These are phyloP conservation scores for Scheffersomyces parashehatae DNA, from an alignment of 1,139 yeast genomes.

Conservation along the genomic window DNA sequence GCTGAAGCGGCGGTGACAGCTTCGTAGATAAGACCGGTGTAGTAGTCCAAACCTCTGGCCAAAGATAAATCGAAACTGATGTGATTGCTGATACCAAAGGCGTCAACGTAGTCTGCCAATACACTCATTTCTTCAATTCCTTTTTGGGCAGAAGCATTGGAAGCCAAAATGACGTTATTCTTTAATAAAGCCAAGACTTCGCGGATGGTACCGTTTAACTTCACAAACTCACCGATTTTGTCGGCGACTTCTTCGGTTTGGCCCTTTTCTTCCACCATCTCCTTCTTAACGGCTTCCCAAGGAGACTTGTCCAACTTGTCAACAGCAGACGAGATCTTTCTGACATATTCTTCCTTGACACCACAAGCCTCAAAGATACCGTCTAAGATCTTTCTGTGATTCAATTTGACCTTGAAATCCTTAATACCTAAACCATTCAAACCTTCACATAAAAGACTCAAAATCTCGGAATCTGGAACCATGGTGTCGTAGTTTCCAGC, in stretches of 20 bases:
- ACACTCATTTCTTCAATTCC: conserved; percentile 82
- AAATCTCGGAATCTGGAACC: conserved; percentile 94
- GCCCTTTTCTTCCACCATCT: conserved; percentile 86
- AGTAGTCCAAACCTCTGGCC: conserved; percentile 96
- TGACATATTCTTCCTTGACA: conserved; percentile 88
- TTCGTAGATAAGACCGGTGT: conserved; percentile 94
- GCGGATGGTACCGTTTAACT: conserved; percentile 71
- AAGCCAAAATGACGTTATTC: conserved; percentile 54
- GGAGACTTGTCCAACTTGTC: conserved; percentile 94
- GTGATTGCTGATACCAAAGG: conserved; percentile 64
- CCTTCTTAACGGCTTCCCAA: conserved; percentile 91
- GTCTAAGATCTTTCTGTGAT: conserved; percentile 93
- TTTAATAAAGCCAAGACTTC: conserved; percentile 64
- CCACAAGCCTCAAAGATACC: conserved; percentile 96
- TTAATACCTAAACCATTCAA: conserved; percentile 76
- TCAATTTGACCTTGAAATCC: conserved; percentile 87
- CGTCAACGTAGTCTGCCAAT: conserved; percentile 75
- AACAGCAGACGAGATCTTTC: conserved; percentile 91
- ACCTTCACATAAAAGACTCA: conserved; percentile 82
- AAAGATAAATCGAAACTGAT: conserved; percentile 88
- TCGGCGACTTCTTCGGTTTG: conserved; percentile 93
- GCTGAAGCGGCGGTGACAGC: conserved; percentile 95
- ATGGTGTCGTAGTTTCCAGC: conserved; percentile 90
- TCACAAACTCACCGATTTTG: conserved; percentile 87
- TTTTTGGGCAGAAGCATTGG: conserved; percentile 69